A percentile compares a stretch with the other conserved stretches of the same genome.
Conservation (phyloP, 1,284 basidiomycete species). For the Sphagnurus paluster region DNA sequence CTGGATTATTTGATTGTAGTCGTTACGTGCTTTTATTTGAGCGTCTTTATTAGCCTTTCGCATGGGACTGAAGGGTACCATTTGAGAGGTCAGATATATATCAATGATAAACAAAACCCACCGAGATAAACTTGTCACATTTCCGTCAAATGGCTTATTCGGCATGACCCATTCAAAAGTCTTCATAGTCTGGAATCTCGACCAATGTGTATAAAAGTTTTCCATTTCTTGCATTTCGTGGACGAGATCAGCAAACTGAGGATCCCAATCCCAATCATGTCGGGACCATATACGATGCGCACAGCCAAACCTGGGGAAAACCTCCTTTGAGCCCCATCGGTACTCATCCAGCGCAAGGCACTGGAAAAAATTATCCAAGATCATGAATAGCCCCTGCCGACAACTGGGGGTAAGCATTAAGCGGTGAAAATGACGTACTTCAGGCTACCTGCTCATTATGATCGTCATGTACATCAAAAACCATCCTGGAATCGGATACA, state of each 20-base stretch:
- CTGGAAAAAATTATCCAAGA: slow-evolving; percentile 14
- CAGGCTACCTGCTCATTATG: not conserved
- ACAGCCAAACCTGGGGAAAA: slow-evolving; percentile 17
- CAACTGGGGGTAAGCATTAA: not conserved
- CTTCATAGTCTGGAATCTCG: slow-evolving; percentile 18
- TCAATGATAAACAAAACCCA: not conserved
- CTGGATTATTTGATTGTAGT: not conserved
- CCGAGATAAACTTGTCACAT: not conserved
- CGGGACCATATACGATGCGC: slow-evolving; percentile 13
- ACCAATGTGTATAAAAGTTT: slow-evolving; percentile 22
- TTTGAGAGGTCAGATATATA: not conserved
- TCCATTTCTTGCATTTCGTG: not conserved
- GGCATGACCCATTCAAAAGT: slow-evolving; percentile 19
- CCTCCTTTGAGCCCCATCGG: slow-evolving; percentile 6
- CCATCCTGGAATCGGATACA: not conserved
- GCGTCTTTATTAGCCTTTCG: not conserved
- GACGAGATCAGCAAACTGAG: not conserved
- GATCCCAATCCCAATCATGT: slow-evolving; percentile 13
- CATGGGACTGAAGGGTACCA: not conserved
- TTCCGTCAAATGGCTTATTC: too few species aligned
- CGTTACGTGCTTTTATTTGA: not conserved
- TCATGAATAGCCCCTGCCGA: slow-evolving; percentile 1
- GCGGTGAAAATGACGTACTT: not conserved
- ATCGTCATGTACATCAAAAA: not conserved
- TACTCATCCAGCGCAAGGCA: slow-evolving; percentile 21